Conservation (phyloP, 371 early-diverging fungal genomes). For the Gilbertella persicaria region DNA sequence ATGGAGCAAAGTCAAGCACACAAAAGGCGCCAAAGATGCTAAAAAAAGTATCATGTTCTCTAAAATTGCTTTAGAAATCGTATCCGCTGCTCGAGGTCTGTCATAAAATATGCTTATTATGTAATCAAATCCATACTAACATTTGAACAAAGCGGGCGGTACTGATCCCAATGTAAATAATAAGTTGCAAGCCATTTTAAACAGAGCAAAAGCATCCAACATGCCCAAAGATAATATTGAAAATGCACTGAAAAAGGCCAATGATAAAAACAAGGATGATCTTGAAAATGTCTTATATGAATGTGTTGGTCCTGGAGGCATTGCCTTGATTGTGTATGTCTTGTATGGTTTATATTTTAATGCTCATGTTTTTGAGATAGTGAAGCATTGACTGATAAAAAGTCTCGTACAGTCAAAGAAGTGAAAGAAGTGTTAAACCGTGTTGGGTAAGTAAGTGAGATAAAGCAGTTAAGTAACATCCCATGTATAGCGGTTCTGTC, state of each 20-base stretch:
- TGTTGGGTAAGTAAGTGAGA: conserved; percentile 37
- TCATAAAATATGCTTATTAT: not conserved
- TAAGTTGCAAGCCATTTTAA: conserved; percentile 60
- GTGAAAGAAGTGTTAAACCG: conserved; percentile 63
- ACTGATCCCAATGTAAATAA: conserved; percentile 53
- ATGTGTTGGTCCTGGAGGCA: conserved; percentile 65
- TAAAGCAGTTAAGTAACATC: not conserved
- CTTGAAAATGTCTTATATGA: conserved; percentile 64
- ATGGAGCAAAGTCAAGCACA: conserved; percentile 72
- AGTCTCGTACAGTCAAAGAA: conserved; percentile 68
- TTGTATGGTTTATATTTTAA: not conserved
- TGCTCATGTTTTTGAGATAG: conserved; percentile 15
- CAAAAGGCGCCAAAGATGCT: conserved; percentile 62
- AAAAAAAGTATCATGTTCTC: conserved; percentile 57
- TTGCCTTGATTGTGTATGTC: conserved; percentile 64
- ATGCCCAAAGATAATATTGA: conserved; percentile 79
- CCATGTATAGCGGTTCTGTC: conserved; percentile 50
- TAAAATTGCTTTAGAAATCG: conserved; percentile 63
- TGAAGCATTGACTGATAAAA: conserved; percentile 66
- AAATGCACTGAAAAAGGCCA: conserved; percentile 63
- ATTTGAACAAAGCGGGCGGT: conserved; percentile 42
- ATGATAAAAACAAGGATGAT: conserved; percentile 37
- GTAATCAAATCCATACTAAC: too few relatives aligned
- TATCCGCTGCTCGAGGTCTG: conserved; percentile 58
- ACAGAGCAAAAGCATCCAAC: conserved; percentile 58